Evolutionary conservation across 2,329 filamentous ascomycete genomes (phyloP).

Genomic region (Cordyceps pruinosa): DNA sequence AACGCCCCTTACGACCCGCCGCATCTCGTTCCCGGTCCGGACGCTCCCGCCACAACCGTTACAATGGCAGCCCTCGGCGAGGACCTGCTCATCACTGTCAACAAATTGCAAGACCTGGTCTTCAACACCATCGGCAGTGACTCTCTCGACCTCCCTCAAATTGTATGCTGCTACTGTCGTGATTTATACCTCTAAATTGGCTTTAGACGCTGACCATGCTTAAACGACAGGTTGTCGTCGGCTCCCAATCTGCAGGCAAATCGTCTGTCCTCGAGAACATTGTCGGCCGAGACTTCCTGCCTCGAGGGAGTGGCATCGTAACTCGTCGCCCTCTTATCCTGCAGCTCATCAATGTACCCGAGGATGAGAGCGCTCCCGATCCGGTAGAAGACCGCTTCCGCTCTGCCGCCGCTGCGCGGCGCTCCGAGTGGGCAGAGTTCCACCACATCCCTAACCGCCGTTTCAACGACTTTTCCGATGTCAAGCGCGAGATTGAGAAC

Average conservation of each 20-base stretch:
- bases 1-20: conserved; percentile 2
- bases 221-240: conserved; percentile 75
- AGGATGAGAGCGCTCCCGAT: conserved; percentile 61
- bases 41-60: conserved; percentile 16
- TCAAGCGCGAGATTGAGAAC: conserved; percentile 94
- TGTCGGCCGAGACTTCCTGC: conserved; percentile 93
- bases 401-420: conserved; percentile 61
- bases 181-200: background rate
- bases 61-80: conserved; percentile 91
- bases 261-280: conserved; percentile 98
- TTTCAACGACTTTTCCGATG: conserved; percentile 86
- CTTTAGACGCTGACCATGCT: conserved; percentile 9
- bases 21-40: background rate
- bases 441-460: conserved; percentile 85
- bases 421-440: conserved; percentile 85
- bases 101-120: conserved; percentile 96
- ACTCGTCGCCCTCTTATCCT: conserved; percentile 90
- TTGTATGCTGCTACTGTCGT: conserved; percentile 54
- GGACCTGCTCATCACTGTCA: conserved; percentile 90
- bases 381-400: conserved; percentile 66
- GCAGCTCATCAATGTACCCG: conserved; percentile 94
- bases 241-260: conserved; percentile 96
- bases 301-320: conserved; percentile 92
- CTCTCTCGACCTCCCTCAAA: conserved; percentile 93
- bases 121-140: conserved; percentile 99